Conservation (phyloP, 1,284 basidiomycete species). For the Porogramme epimiltina region DNA sequence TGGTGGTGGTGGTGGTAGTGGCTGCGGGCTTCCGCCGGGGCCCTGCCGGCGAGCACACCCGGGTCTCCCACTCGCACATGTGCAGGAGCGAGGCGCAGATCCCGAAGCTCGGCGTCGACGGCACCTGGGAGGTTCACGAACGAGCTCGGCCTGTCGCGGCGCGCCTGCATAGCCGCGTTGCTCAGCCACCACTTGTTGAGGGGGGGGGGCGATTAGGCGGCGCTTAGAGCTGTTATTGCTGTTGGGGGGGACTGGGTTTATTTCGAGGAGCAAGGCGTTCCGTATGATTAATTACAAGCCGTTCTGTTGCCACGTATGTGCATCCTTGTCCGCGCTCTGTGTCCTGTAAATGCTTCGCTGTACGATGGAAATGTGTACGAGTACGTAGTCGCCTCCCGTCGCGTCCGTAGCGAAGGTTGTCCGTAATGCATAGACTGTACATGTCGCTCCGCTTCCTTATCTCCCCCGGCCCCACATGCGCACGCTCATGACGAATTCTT, state of each 20-base stretch:
- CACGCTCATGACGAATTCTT: too few species aligned
- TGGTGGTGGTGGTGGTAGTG: slow-evolving; percentile 50
- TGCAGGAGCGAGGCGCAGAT: slow-evolving; percentile 41
- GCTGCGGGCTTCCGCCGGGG: slow-evolving; percentile 22
- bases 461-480: too few species aligned
- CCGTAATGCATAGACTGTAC: slow-evolving; percentile 26
- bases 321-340: not conserved
- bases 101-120: slow-evolving; percentile 46
- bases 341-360: slow-evolving; percentile 3
- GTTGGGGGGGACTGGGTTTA: not conserved
- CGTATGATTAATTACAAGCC: slow-evolving; percentile 24
- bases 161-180: too few species aligned
- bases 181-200: too few species aligned
- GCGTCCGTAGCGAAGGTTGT: not conserved
- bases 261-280: slow-evolving; percentile 1
- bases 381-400: slow-evolving; percentile 1
- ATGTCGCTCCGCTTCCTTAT: too few species aligned
- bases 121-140: slow-evolving; percentile 49
- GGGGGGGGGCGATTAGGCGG: not conserved
- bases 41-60: slow-evolving; percentile 38
- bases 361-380: slow-evolving; percentile 10
- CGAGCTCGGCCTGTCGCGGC: slow-evolving; percentile 8
- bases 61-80: slow-evolving; percentile 48
- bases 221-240: not conserved
- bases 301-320: too few species aligned